A percentile compares a stretch with the other conserved stretches of the same genome.
phyloP scores from a whole-genome alignment of 345 rosid species.

The Brassica carinata region DNA sequence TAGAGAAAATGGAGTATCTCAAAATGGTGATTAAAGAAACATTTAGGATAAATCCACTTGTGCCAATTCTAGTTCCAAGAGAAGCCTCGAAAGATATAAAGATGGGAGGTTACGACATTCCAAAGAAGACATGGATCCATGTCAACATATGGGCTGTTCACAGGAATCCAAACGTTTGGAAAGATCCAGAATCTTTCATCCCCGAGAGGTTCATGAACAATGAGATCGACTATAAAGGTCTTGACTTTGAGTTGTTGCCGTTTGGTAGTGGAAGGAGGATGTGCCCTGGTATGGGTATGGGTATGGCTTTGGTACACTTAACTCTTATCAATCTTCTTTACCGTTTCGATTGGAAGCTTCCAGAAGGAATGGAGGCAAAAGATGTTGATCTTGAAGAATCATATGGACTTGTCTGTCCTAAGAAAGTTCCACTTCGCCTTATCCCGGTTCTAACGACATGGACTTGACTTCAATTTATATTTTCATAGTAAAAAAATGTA shows the following conservation, averaged over 20 bases:
- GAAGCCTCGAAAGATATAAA: background rate
- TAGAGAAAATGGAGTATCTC: background rate
- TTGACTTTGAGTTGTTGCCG: background rate
- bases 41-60: background rate
- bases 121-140: background rate
- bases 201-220: background rate
- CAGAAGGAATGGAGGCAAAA: background rate
- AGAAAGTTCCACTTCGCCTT: background rate
- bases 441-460: background rate
- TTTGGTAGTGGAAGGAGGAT: conserved; percentile 2
- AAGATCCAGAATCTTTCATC: background rate
- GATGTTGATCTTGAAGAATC: background rate
- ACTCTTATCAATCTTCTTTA: background rate
- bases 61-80: background rate
- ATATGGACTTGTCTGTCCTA: background rate
- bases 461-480: background rate
- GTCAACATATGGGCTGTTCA: background rate
- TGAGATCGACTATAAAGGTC: background rate
- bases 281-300: background rate
- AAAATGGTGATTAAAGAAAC: conserved; percentile 1
- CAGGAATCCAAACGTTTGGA: background rate
- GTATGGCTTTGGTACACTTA: background rate
- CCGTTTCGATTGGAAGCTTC: background rate
- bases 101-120: background rate
- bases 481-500: background rate